Percentiles rank a stretch among this genome's conserved stretches.
Conservation (phyloP, 2,329 filamentous ascomycete species). For the Salinomyces thailandicus region DNA sequence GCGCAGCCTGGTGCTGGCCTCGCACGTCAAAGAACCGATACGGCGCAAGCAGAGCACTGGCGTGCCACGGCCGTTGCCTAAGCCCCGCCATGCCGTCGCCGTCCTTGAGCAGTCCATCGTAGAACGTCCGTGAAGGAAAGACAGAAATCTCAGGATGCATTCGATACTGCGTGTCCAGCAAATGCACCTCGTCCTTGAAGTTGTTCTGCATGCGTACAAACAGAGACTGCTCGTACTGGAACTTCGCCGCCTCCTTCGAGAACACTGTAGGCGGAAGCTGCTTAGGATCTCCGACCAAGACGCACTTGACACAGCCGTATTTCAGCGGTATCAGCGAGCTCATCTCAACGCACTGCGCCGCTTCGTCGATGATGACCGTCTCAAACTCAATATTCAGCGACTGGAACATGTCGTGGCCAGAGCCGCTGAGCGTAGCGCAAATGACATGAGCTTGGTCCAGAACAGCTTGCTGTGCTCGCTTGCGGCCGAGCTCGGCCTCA, state of each 20-base stretch:
- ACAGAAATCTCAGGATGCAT: constrained; percentile 96
- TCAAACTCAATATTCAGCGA: constrained; percentile 92
- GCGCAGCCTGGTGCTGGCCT: constrained; percentile 72
- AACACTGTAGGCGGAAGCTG: constrained; percentile 92
- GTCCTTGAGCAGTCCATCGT: constrained; percentile 77
- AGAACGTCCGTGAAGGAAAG: constrained; percentile 87
- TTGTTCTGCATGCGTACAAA: constrained; percentile 98
- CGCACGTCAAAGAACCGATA: constrained; percentile 97
- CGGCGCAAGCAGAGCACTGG: constrained; percentile 67
- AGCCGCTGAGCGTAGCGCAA: constrained; percentile 89
- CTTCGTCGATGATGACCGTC: constrained; percentile 96
- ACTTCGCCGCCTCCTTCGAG: constrained; percentile 81
- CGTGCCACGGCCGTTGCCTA: constrained; percentile 75
- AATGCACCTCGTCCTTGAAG: constrained; percentile 74
- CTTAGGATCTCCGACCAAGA: constrained; percentile 94
- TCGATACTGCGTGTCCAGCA: constrained; percentile 95
- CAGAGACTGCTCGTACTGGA: constrained; percentile 93
- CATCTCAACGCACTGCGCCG: constrained; percentile 94
- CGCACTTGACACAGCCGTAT: constrained; percentile 92
- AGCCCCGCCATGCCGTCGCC: constrained; percentile 71
- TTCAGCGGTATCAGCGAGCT: constrained; percentile 94
- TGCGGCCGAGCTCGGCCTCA: constrained; percentile 75
- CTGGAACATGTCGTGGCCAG: constrained; percentile 95
- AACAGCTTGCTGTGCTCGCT: constrained; percentile 79
- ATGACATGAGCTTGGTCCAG: constrained; percentile 85